Base-by-base conservation (phyloP, 805 yeast species). In the Spencermartinsiella europaea region DNA sequence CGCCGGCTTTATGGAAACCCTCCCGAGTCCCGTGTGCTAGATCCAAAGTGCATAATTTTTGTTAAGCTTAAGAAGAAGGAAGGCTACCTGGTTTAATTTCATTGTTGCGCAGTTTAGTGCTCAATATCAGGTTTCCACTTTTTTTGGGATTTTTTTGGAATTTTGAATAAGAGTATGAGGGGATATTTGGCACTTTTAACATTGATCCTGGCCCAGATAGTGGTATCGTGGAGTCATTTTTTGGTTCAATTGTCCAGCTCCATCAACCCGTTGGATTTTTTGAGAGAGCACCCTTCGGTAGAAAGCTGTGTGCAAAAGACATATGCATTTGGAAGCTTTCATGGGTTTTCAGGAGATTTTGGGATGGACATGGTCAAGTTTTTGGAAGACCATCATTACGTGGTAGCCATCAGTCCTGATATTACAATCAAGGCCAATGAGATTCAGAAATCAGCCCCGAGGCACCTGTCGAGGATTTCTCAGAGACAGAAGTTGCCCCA, bases 331-430 rank as follows among this genome's bases (percentile, higher is more conserved):
- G 95, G 95, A 1, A 73, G 72, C 19, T 83, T 85, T 59, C 78
- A 76, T 52, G 95, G 85, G 0, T 77, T 88, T 50, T 73, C 82
- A 0, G 88, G 89, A 0, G 73, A 54, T 73, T 45, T 77, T 83
- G 59, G 68, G 81, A 8, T 61, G 65, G 21, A 76, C 69, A 8
- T 67, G 74, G 1, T 55, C 77, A 33, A 72, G 70, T 5, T 68
- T 74, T 54, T 71, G 1, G 63, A 52, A 14, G 15, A 28, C 27
- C n/a, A 28, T 14, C n/a, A 16, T 5, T 39, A 61, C 59, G 81
- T 88, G 31, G 79, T 79, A 2, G 84, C 80, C 34, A 70, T 88
- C 2, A 79, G 84, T 0, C 83, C 83, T 10, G 95, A 88, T 62
- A 69, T 80, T 10, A 61, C 66, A 1, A 71, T 88, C 16, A 69